phyloP scores from a whole-genome alignment of 2,329 filamentous ascomycete species.

The Gnomoniopsis smithogilvyi region DNA sequence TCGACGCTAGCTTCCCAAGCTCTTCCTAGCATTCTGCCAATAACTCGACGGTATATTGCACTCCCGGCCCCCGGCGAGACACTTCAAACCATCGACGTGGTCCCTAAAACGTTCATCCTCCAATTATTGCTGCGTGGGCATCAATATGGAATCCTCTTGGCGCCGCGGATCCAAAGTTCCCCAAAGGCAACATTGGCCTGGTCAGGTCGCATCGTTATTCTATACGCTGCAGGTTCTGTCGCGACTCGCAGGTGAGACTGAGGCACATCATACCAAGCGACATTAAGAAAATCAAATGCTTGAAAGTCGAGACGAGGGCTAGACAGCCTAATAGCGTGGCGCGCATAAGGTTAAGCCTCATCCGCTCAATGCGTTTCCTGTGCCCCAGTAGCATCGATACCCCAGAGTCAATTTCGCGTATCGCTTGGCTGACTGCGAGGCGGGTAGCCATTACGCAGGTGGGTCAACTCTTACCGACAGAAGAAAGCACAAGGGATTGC shows the following conservation, averaged over 20 bases:
- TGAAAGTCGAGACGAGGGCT: neutral
- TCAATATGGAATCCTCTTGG: neutral
- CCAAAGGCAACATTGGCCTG: too few species aligned
- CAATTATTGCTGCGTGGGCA: neutral
- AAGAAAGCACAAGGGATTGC: too few species aligned
- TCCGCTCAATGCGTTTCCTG: neutral
- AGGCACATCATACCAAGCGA: neutral
- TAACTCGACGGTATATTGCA: neutral
- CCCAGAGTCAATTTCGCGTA: neutral
- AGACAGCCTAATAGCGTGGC: neutral
- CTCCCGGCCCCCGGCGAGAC: neutral
- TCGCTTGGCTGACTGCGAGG: neutral
- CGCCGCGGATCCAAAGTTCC: too few species aligned
- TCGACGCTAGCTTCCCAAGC: neutral
- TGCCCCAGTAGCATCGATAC: neutral
- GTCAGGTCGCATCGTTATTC: too few species aligned
- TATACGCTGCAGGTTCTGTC: too few species aligned
- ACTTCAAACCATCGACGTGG: neutral
- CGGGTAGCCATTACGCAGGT: neutral
- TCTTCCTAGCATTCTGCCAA: neutral
- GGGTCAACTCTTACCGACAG: neutral
- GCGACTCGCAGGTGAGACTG: too few species aligned
- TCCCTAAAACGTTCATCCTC: neutral
- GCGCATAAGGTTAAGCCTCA: neutral
- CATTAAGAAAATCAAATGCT: neutral